Base-by-base conservation (phyloP, 352 stramenopile genomes). In the Pythium biforme region DNA sequence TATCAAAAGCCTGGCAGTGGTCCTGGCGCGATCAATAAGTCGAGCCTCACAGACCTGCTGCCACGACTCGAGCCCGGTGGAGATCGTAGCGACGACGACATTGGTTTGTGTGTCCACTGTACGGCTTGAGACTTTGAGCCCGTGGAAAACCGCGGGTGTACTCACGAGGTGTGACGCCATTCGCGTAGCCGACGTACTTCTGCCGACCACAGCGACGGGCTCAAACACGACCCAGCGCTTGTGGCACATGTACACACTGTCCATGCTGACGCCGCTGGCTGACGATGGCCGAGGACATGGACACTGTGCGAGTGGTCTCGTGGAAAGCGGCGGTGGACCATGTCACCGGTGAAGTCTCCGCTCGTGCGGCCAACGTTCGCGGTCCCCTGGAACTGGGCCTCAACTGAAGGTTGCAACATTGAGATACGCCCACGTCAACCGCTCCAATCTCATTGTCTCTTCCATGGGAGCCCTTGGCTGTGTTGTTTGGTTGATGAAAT, bases 91-190 rank as follows among this genome's bases (percentile, higher is more conserved):
- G 22, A 66, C 29, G 25, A 66, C 1, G 27, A 66, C 60, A 31
- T 60, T 60, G 20, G 59, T 66, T 9, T 61, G 59, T 39, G 50
- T 47, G 25, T 41, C 51, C 12, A 66, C 51, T 33, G 54, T 59
- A 27, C 11, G 37, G 7, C 19, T 33, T 12, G 46, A 39, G 48
- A 54, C 58, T 15, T 34, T 19, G 26, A 53, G n/a, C 6, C 11
- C 37, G 3, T 39, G 41, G 4, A 40, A 57, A 7, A 20, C 49
- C 27, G 54, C 39, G 2, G 58, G 58, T 4, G 48, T 23, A 0
- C 25, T 14, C 6, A 53, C 7, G 3, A 27, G 4, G 58, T 49
- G 59, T 6, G 49, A 40, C 2, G 47, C 57, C 34, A 64, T 51
- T 17, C 29, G 46, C 0, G 54, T 61, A 7, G 27, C 43, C 1